Conservation (phyloP, 2,329 filamentous ascomycete species). For the Scopulariopsis brevicaulis region DNA sequence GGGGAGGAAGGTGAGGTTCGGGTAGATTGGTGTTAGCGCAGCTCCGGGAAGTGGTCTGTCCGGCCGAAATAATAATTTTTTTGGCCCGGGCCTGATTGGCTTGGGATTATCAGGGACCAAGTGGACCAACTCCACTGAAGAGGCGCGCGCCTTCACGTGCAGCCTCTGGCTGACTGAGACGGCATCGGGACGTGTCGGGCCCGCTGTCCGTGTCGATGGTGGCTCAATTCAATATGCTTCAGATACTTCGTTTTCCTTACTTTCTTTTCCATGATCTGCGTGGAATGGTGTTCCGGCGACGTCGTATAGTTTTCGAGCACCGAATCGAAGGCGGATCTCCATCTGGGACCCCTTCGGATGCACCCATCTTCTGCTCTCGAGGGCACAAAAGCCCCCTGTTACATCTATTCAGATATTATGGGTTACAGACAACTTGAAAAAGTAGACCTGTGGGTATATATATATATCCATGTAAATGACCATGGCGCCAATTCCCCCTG, state of each 20-base stretch:
- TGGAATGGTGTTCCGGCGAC: no score
- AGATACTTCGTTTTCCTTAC: no score
- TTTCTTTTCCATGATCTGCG: no score
- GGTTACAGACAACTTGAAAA: not conserved
- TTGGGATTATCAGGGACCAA: not conserved
- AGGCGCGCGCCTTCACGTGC: not conserved
- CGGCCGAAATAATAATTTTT: constrained; percentile 1
- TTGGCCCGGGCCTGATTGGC: not conserved
- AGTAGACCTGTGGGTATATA: not conserved
- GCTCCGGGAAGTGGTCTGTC: not conserved
- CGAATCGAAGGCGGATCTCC: not conserved
- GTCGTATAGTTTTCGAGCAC: no score
- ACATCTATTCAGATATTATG: not conserved
- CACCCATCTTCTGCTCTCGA: not conserved
- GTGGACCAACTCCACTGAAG: not conserved
- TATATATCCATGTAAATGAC: not conserved
- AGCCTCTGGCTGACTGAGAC: no score
- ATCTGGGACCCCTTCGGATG: not conserved
- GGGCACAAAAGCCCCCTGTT: not conserved
- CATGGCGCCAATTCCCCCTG: not conserved
- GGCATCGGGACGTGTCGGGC: no score
- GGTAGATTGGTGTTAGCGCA: not conserved
- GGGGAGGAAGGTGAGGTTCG: not conserved
- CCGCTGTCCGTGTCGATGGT: no score
- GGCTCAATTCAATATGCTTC: no score